These are phyloP conservation scores for Tricholoma hemisulphureum DNA, from an alignment of 768 basidiomycete species.

Conservation along the genomic window DNA sequence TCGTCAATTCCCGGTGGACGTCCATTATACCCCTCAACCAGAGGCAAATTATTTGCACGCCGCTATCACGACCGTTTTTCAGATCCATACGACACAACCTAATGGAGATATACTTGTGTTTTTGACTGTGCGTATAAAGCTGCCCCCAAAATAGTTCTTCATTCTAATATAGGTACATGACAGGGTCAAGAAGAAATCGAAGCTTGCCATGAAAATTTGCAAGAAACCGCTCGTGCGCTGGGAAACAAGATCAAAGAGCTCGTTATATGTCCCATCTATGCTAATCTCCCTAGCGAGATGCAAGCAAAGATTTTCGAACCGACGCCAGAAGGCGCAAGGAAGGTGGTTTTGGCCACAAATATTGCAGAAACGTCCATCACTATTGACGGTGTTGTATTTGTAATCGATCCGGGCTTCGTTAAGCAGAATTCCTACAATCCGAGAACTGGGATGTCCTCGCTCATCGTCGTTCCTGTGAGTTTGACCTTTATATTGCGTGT, in stretches of 20 bases:
- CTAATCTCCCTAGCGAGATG: constrained; percentile 99
- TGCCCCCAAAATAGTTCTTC: neutral
- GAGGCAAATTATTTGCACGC: constrained; percentile 99
- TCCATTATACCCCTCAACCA: constrained; percentile 98
- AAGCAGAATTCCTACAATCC: constrained; percentile 99
- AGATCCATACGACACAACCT: constrained; percentile 98
- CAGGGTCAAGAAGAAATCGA: constrained; percentile 99
- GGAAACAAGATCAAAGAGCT: constrained; percentile 96
- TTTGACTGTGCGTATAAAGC: constrained; percentile 65
- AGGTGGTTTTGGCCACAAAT: constrained; percentile 97
- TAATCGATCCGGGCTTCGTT: constrained; percentile 98
- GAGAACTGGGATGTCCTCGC: constrained; percentile 95
- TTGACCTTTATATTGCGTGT: neutral
- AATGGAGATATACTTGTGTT: constrained; percentile 98
- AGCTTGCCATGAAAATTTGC: constrained; percentile 91
- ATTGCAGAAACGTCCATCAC: constrained; percentile 99
- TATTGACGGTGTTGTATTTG: constrained; percentile 98
- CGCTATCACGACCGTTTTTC: constrained; percentile 97
- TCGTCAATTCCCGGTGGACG: constrained; percentile 95
- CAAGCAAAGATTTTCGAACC: constrained; percentile 99
- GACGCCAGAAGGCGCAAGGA: constrained; percentile 92
- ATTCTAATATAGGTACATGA: constrained; percentile 6
- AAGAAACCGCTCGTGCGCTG: constrained; percentile 91
- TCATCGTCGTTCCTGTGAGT: constrained; percentile 91
- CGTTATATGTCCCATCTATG: constrained; percentile 96